These are phyloP conservation scores for Auricularia sp. DNA, from an alignment of 768 basidiomycete species.

Conservation along the genomic window DNA sequence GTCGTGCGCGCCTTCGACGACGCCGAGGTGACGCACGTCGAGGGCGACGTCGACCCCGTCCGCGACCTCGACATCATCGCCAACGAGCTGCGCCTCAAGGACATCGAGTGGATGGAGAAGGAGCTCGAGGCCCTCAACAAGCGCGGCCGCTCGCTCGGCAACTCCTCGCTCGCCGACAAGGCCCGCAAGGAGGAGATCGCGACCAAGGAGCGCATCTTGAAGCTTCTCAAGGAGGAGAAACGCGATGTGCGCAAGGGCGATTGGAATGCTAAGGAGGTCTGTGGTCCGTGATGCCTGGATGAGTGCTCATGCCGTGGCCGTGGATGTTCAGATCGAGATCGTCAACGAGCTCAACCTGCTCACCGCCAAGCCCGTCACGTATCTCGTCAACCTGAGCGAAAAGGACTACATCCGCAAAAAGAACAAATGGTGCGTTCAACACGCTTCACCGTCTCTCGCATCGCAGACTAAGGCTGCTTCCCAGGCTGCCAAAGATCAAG, in stretches of 20 bases:
- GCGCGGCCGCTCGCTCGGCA: constrained; percentile 59
- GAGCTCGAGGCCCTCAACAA: constrained; percentile 70
- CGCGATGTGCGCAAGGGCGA: constrained; percentile 90
- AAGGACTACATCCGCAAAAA: constrained; percentile 93
- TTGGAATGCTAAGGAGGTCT: constrained; percentile 95
- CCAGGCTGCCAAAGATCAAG: constrained; percentile 91
- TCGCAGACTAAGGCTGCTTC: background rate
- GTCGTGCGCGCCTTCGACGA: constrained; percentile 97
- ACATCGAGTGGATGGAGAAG: constrained; percentile 99
- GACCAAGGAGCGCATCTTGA: constrained; percentile 75
- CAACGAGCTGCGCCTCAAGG: constrained; percentile 88
- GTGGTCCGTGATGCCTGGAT: constrained; percentile 3
- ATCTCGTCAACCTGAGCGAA: constrained; percentile 95
- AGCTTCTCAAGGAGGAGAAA: constrained; percentile 64
- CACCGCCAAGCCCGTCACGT: constrained; percentile 95
- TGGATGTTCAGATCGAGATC: constrained; percentile 62
- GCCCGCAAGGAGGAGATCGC: constrained; percentile 95
- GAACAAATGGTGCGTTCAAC: constrained; percentile 77
- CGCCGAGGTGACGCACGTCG: constrained; percentile 98
- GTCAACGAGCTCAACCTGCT: constrained; percentile 83
- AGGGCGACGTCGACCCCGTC: constrained; percentile 91
- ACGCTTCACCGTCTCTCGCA: background rate
- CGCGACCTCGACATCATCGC: constrained; percentile 98
- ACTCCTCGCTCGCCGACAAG: constrained; percentile 76
- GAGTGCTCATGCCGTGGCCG: constrained; percentile 6